Base-by-base conservation (phyloP, 1,284 basidiomycete genomes). In the Rugosomyces carneus region DNA sequence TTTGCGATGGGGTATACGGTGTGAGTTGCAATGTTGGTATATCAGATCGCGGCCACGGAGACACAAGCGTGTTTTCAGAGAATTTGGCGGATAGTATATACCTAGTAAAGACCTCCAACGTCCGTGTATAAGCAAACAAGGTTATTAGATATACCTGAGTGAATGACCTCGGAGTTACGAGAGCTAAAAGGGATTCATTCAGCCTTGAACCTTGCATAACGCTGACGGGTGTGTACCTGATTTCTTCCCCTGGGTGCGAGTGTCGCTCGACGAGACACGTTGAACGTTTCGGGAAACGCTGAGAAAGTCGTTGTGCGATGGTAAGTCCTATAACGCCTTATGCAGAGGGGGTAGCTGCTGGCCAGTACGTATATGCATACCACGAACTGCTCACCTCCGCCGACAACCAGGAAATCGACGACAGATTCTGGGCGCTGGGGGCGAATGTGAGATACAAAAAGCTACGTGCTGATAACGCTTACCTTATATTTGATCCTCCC, bases 131-230 rank as follows among this genome's bases (percentile, higher is more conserved):
- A n/a, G 27, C 7, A n/a, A 10, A 20, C 18, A 23, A 26, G 21
- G 9, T 9, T 13, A 15, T 10, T 24, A 16, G 18, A 40, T 4
- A 3, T 43, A 81, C 89, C 90, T 50, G 91, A 90, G 67, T 97
- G 94, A 36, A 97, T 88, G 11, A 99, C 95, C 60, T 98, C 95
- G 1, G 92, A 95, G 62, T 97, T 97, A 16, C 95, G 82, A 31
- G 93, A 93, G 61, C 90, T 93, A 49, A 18, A 20, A 36, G 45
- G 23, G 18, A 46, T 13, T 41, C 21, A n/a, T n/a, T 4, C 31
- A 36, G 21, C 15, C 38, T 15, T 20, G 15, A 32, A 34, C 27
- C 43, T 10, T 29, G 11, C 29, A 37, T 23, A 37, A 4, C 3
- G 15, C 31, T 1, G 20, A 29, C 19, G 10, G 15, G 44, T 41